A percentile compares a stretch with the other conserved stretches of the same genome.
Conservation (phyloP, 371 early-diverging fungal genomes). For the Batrachochytrium dendrobatidis region DNA sequence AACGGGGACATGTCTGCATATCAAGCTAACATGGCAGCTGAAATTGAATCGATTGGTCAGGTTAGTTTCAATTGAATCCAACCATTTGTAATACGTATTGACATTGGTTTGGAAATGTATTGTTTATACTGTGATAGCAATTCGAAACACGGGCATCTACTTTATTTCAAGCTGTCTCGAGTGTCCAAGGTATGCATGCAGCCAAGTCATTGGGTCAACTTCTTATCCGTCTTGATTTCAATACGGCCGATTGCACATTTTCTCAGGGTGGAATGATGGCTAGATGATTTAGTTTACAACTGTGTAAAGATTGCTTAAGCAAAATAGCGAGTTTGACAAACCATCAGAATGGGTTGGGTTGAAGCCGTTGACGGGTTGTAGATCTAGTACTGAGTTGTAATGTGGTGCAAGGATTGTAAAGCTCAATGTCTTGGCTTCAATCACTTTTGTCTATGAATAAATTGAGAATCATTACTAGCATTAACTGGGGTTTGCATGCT, state of each 20-base stretch:
- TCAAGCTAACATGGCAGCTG: neutral
- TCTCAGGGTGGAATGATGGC: no score
- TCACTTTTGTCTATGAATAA: no score
- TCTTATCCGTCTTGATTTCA: constrained; percentile 5
- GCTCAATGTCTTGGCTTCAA: no score
- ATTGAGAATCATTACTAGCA: no score
- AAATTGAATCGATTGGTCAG: neutral
- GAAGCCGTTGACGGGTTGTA: no score
- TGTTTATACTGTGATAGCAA: constrained; percentile 35
- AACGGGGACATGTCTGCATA: neutral
- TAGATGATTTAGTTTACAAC: no score
- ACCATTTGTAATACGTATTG: neutral
- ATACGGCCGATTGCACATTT: neutral
- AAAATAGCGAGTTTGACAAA: no score
- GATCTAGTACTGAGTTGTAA: no score
- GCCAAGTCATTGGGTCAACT: neutral
- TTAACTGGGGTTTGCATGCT: no score
- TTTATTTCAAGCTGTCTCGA: constrained; percentile 48
- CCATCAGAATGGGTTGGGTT: no score
- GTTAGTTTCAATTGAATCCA: neutral
- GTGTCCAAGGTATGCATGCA: constrained; percentile 27
- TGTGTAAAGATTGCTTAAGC: no score
- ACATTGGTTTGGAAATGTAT: neutral
- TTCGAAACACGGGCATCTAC: constrained; percentile 43
- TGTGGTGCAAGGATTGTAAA: no score